Base-by-base conservation (phyloP, 306 rosid species). In the Vigna hirtella region DNA sequence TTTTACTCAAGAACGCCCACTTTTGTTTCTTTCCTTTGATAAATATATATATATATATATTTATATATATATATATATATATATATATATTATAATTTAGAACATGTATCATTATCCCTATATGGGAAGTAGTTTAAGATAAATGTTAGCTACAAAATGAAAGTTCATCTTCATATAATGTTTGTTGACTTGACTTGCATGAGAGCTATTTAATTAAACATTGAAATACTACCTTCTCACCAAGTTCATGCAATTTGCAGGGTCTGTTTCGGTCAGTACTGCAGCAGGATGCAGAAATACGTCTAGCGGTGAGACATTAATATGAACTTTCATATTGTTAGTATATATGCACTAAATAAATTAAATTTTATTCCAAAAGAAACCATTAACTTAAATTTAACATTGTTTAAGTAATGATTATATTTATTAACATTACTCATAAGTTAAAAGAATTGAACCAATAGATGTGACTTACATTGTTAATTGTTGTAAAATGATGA, bases 221-320 rank as follows among this genome's bases (percentile, higher is more conserved):
- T 63, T 67, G 58, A 17, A 24, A 75, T 17, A 49, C 63, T 66
- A 15, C 52, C 66, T 65, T 56, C 75, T 80, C 61, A 88, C 84
- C 77, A 2, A 45, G 56, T 78, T 76, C 63, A 34, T 74, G 65
- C 78, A 81, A 77, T 67, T 84, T 84, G 86, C 95, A 92, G 98
- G 98, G 98, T 45, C 88, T 92, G 78, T 83, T 95, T 78, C 72
- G 92, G 30, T 91, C 93, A 9, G 82, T 88, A 79, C 74, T 95
- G 79, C 95, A 86, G 79, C 98, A 91, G 84, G 98, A 91, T 79
- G 70, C 91, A 18, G 97, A 95, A 72, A 83, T 86, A 71, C 93
- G 93, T 52, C 69, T 91, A 85, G 98, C 93, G 85, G 98, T 95
- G 74, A 92, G 97, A 66, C 80, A 66, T 45, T 67, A 61, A 14